Evolutionary conservation across 2,329 filamentous ascomycete genomes (phyloP), one percentile per base, ranked within the genome.

Genomic region (Emericellopsis cladophorae): DNA sequence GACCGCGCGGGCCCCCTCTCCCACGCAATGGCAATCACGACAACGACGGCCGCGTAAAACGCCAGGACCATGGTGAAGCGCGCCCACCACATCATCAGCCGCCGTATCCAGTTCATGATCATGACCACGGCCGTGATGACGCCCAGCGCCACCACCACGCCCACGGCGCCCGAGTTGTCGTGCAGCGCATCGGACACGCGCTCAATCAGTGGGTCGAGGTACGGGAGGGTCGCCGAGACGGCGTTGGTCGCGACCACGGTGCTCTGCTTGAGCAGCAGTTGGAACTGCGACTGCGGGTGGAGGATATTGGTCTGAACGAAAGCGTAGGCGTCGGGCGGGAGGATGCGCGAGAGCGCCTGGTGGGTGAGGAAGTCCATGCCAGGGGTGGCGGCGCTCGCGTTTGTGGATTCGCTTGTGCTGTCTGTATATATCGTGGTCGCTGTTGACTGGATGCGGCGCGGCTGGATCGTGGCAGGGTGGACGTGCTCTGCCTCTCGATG

Each of bases 61-160:
- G 74, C 57, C 34, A 87, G 49, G 21, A 72, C 64, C 46, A 85
- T 57, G 10, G 70, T 68, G 42, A 94, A 54, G n/a, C 73, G 66
- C 40, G 87, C 74, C 77, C 86, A 87, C 65, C 80, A 93, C 54
- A 87, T 65, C 43, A 94, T 68, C 16, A 86, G 63, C 45, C 85
- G 74, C 45, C 79, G 77, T 15, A 87, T 65, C 64, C 83, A 81
- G 55, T 80, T 72, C 47, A 92, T 66, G 42, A 89, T 56, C 54
- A 87, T 67, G 40, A 90, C 59, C 42, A 79, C 61, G 24, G 79
- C 49, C 36, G 81, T 60, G 42, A 62, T 46, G 12, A 60, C 46
- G 23, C 57, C 49, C 31, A 60, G 51, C 37, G 59, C 54, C 11
- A 59, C 49, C 39, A 60, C 43, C 40, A 57, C 42, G 40, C 55